phyloP scores from a whole-genome alignment of 768 basidiomycete species.

The Xanthoconium purpureum region DNA sequence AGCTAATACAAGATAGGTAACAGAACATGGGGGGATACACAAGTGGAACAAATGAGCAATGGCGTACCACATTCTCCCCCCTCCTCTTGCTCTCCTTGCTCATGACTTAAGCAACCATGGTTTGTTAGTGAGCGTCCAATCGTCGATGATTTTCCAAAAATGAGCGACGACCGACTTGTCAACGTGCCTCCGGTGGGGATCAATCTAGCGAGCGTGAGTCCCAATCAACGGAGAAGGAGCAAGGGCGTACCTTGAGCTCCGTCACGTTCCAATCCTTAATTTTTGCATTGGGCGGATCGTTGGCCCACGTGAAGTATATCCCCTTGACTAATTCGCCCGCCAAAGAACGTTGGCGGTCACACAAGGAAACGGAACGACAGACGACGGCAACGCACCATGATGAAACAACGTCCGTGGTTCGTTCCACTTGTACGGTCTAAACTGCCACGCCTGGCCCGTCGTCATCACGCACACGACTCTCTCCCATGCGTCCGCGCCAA shows the following conservation, averaged over 20 bases:
- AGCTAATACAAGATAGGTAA: too few species aligned
- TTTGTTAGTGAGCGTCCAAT: constrained; percentile 79
- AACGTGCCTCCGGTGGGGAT: constrained; percentile 81
- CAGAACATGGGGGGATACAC: not conserved
- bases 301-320: constrained; percentile 91
- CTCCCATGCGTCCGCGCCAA: constrained; percentile 93
- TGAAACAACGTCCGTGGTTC: constrained; percentile 92
- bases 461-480: constrained; percentile 97
- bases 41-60: not conserved
- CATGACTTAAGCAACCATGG: constrained; percentile 62
- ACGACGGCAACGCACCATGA: constrained; percentile 55
- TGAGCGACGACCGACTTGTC: constrained; percentile 94
- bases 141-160: constrained; percentile 92
- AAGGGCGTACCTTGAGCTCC: constrained; percentile 68
- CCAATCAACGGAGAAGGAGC: not conserved
- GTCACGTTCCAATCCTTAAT: constrained; percentile 98
- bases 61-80: not conserved
- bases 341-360: not conserved
- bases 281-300: constrained; percentile 83
- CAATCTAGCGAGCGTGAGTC: constrained; percentile 57
- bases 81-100: not conserved
- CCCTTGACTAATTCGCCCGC: constrained; percentile 70
- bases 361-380: not conserved
- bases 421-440: constrained; percentile 94
- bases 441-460: constrained; percentile 98